Evolutionary conservation across 2,329 filamentous ascomycete genomes (phyloP).

Genomic region (Fusarium sp.): DNA sequence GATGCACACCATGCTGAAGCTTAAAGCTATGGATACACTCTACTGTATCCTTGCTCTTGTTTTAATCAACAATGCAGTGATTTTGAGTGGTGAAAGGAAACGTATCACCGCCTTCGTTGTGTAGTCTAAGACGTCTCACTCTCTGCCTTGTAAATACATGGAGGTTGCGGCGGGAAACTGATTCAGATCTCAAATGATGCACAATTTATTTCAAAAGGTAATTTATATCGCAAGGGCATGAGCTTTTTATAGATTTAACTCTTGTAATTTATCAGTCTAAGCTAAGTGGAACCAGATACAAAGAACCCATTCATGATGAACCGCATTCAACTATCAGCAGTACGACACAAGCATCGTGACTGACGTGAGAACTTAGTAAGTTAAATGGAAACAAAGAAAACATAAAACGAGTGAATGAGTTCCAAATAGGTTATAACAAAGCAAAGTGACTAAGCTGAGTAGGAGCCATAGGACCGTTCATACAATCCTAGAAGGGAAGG

Average conservation of each 20-base stretch:
- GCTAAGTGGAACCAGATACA: neutral
- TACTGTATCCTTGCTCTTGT: too few species aligned
- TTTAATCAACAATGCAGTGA: rapidly evolving
- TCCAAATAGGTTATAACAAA: neutral
- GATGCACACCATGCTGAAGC: too few species aligned
- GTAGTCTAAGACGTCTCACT: rapidly evolving
- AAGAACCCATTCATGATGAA: neutral
- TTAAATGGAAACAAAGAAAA: rapidly evolving
- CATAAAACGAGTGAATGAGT: rapidly evolving
- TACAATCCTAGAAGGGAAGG: rapidly evolving
- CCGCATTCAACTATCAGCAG: neutral
- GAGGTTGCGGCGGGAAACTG: neutral
- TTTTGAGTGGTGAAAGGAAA: rapidly evolving
- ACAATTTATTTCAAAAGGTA: rapidly evolving
- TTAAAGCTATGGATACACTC: rapidly evolving
- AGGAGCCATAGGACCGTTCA: neutral
- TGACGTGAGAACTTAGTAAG: rapidly evolving
- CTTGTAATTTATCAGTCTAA: neutral
- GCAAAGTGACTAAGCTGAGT: neutral
- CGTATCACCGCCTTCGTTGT: too few species aligned
- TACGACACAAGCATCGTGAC: neutral
- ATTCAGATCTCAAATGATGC: rapidly evolving
- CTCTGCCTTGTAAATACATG: too few species aligned
- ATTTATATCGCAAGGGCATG: rapidly evolving
- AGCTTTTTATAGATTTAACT: neutral